Percentiles rank a stretch among this genome's conserved stretches.
phyloP scores from a whole-genome alignment of 305 asterid species.

The Solanum chacoense region DNA sequence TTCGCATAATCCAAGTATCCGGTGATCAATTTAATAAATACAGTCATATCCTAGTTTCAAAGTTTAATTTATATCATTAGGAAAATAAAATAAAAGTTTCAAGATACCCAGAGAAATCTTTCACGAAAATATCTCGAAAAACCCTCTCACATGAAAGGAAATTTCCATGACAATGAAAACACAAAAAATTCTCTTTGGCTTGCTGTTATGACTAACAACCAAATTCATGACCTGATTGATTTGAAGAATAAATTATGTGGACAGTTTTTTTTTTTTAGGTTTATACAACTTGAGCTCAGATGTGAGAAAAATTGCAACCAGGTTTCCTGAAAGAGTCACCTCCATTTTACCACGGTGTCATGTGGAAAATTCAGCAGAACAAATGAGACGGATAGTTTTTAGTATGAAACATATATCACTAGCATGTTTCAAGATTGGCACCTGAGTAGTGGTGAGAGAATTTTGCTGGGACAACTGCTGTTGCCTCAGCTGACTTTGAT shows the following conservation, averaged over 20 bases:
- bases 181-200: background rate
- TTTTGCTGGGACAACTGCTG: constrained; percentile 74
- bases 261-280: background rate
- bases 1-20: background rate
- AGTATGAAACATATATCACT: background rate
- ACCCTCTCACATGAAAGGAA: background rate
- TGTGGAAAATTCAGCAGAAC: constrained; percentile 9
- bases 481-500: constrained; percentile 59
- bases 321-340: background rate
- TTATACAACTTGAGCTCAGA: background rate
- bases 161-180: background rate
- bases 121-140: background rate
- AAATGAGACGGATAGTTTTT: background rate
- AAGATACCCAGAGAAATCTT: background rate
- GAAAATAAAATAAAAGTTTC: background rate
- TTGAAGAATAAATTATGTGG: background rate
- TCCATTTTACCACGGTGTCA: constrained; percentile 7
- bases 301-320: background rate
- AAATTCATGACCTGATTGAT: background rate
- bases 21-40: background rate
- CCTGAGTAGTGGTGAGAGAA: constrained; percentile 65
- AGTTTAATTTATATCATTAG: background rate
- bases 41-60: background rate
- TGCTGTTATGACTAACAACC: background rate
- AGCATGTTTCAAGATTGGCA: constrained; percentile 13